Conservation (phyloP, 164 flowering plant genomes). For the Berberis vulgaris region DNA sequence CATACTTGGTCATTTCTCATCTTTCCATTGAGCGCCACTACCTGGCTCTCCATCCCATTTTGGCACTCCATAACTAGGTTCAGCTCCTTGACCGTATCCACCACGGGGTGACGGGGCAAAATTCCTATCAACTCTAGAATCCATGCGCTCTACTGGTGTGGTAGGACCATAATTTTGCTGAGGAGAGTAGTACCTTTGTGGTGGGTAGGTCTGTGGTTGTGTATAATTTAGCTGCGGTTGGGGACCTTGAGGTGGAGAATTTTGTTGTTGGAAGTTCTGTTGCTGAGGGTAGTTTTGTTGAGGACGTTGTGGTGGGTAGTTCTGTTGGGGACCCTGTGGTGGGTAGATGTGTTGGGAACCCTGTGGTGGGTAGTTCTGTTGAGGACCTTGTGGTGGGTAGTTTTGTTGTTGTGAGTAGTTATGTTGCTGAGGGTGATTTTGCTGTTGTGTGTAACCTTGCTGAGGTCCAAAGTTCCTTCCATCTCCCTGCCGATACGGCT, state of each 20-base stretch:
- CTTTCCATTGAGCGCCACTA: too few relatives aligned
- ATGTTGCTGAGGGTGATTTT: slow-evolving; percentile 2
- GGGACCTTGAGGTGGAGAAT: too few relatives aligned
- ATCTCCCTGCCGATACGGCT: slow-evolving; percentile 10
- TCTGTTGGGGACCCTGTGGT: background rate
- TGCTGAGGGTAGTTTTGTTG: too few relatives aligned
- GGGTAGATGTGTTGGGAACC: slow-evolving; percentile 5
- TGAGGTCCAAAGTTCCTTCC: slow-evolving; percentile 5
- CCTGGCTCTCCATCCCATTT: too few relatives aligned
- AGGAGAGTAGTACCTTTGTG: background rate
- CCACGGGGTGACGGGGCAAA: slow-evolving; percentile 19
- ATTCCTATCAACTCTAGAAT: slow-evolving; percentile 22
- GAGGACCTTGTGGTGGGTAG: slow-evolving; percentile 4
- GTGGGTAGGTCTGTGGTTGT: background rate
- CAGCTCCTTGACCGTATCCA: slow-evolving; percentile 21
- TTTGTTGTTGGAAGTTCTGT: slow-evolving; percentile 10
- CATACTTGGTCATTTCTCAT: too few relatives aligned
- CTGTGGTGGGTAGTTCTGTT: slow-evolving; percentile 12
- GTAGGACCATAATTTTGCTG: slow-evolving; percentile 29
- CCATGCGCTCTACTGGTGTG: slow-evolving; percentile 28
- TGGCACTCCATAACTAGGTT: slow-evolving; percentile 8
- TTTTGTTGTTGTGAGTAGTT: slow-evolving; percentile 13
- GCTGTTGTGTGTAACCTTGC: slow-evolving; percentile 20
- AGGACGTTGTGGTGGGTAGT: too few relatives aligned
- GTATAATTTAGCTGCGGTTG: too few relatives aligned